Evolutionary conservation across 352 stramenopile species (phyloP).

Genomic region (Pythium chondricola): DNA sequence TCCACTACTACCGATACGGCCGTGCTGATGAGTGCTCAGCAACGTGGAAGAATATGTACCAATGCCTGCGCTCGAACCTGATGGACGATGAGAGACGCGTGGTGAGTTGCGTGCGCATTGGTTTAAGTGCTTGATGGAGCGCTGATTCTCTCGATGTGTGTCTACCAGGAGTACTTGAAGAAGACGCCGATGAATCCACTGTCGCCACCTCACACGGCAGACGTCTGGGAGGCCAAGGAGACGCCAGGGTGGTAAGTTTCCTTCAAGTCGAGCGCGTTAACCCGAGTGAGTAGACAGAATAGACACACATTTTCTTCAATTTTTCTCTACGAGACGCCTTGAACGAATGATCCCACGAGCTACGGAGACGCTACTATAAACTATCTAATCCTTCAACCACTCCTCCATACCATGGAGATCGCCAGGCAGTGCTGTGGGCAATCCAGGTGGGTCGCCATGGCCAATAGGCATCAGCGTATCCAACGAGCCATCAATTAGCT

Average conservation of each 20-base stretch:
- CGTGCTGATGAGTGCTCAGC: conserved; percentile 72
- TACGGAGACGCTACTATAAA: too few relatives aligned
- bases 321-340: too few relatives aligned
- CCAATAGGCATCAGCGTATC: conserved; percentile 66
- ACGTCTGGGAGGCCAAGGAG: conserved; percentile 64
- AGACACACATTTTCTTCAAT: too few relatives aligned
- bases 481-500: conserved; percentile 44
- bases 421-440: conserved; percentile 47
- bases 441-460: conserved; percentile 32
- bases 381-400: conserved; percentile 72
- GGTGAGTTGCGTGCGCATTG: conserved; percentile 15
- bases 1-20: conserved; percentile 73
- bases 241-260: conserved; percentile 71
- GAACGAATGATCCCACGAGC: too few relatives aligned
- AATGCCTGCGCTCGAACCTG: conserved; percentile 70
- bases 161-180: conserved; percentile 50
- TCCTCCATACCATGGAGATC: conserved; percentile 78
- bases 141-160: neutral
- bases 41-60: conserved; percentile 77
- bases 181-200: conserved; percentile 55
- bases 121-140: neutral
- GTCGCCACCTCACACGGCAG: conserved; percentile 40
- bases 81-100: conserved; percentile 71
- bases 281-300: neutral
- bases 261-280: too few relatives aligned